phyloP scores from a whole-genome alignment of 1,284 basidiomycete species.

The Cutaneotrichosporon arboriforme region DNA sequence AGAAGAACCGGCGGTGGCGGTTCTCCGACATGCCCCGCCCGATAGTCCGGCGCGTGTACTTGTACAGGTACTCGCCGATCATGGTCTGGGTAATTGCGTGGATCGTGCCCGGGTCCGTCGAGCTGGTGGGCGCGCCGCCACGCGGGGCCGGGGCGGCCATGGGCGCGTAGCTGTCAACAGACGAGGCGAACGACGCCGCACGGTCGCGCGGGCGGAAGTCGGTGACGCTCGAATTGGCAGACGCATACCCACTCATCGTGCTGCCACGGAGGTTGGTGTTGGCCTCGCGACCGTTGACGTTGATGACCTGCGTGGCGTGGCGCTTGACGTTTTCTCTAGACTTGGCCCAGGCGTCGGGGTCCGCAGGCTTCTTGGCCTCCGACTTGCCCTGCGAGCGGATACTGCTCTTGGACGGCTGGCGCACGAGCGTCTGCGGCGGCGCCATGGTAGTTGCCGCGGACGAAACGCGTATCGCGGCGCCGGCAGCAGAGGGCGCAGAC shows the following conservation, averaged over 20 bases:
- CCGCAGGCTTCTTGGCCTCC: constrained; percentile 28
- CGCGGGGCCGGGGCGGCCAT: constrained; percentile 2
- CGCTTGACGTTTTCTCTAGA: constrained; percentile 39
- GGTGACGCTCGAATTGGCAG: constrained; percentile 30
- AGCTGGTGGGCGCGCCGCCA: constrained; percentile 9
- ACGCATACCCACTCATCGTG: constrained; percentile 24
- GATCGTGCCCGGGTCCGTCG: constrained; percentile 78
- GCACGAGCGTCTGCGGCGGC: constrained; percentile 60
- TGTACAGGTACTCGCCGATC: constrained; percentile 98
- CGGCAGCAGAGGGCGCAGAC: constrained; percentile 52
- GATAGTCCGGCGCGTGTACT: constrained; percentile 89
- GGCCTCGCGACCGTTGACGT: constrained; percentile 7
- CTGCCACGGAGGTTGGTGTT: constrained; percentile 1
- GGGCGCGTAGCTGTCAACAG: constrained; percentile 28
- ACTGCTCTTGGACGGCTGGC: constrained; percentile 69
- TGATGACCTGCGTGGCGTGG: constrained; percentile 23
- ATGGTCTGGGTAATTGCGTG: constrained; percentile 99
- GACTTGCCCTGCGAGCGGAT: constrained; percentile 53
- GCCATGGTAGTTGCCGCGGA: constrained; percentile 56
- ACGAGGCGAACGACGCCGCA: constrained; percentile 36
- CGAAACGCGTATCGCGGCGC: constrained; percentile 53
- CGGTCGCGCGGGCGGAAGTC: constrained; percentile 24
- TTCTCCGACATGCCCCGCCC: constrained; percentile 86
- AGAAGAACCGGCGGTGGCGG: constrained; percentile 94
- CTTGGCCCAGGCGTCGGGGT: constrained; percentile 49